Conservation (phyloP, 805 yeast species). For the Nakazawaea ambrosiae region DNA sequence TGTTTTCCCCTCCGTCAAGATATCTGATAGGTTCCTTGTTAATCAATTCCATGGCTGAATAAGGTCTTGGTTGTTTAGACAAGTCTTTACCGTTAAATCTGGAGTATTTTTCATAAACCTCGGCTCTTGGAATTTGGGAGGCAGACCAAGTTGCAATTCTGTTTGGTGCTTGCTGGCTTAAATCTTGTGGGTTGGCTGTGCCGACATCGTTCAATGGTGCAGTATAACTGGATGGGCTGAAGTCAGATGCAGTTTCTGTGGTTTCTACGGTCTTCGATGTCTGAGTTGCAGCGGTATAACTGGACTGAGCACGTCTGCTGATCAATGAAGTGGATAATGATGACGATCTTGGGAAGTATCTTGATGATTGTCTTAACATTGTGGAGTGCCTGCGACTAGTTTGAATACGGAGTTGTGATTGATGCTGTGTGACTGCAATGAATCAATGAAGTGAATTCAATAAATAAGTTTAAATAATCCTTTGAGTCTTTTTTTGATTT, state of each 20-base stretch:
- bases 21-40: conserved; percentile 65
- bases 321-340: too few relatives aligned
- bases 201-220: conserved; percentile 14
- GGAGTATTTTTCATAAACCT: conserved; percentile 46
- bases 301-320: background rate
- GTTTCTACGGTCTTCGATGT: conserved; percentile 6
- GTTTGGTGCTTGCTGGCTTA: conserved; percentile 70
- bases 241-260: conserved; percentile 3
- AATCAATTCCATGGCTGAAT: conserved; percentile 79
- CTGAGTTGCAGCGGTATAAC: background rate
- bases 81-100: conserved; percentile 71
- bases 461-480: too few relatives aligned
- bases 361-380: too few relatives aligned
- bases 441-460: too few relatives aligned
- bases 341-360: too few relatives aligned
- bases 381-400: too few relatives aligned
- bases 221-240: conserved; percentile 1
- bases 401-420: too few relatives aligned
- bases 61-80: conserved; percentile 65
- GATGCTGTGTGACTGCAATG: too few relatives aligned
- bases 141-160: conserved; percentile 64
- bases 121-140: conserved; percentile 55
- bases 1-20: conserved; percentile 42
- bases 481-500: too few relatives aligned
- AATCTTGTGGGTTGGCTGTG: conserved; percentile 17